A percentile compares a stretch with the other conserved stretches of the same genome.
Conservation (phyloP, 192 early-diverging fungal genomes). For the Podila clonocystis region DNA sequence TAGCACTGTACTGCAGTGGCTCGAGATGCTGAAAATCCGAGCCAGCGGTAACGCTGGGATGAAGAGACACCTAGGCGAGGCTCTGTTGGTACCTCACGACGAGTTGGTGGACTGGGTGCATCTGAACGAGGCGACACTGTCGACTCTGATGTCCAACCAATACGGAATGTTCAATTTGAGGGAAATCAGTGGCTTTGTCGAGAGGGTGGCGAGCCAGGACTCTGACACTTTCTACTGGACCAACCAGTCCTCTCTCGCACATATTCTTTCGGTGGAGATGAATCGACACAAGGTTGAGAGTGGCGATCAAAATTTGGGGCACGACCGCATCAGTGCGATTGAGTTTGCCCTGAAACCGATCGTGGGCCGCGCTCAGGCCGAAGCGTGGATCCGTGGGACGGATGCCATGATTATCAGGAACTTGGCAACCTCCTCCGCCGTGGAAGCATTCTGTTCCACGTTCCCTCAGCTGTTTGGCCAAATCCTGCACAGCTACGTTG, state of each 20-base stretch:
- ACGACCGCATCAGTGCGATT: background rate
- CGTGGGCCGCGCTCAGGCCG: conserved; percentile 16
- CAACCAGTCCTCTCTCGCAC: background rate
- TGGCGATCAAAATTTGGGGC: background rate
- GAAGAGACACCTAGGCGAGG: conserved; percentile 8
- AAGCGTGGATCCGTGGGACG: conserved; percentile 15
- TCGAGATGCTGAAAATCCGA: conserved; percentile 9
- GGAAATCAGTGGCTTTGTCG: conserved; percentile 23
- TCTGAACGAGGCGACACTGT: conserved; percentile 7
- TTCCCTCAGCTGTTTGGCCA: conserved; percentile 20
- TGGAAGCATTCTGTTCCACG: background rate
- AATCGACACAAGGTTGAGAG: background rate
- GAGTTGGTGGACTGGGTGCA: conserved; percentile 43
- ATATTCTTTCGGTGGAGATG: conserved; percentile 1
- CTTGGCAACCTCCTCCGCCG: background rate
- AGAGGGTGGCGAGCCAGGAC: conserved; percentile 16
- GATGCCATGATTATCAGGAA: conserved; percentile 18
- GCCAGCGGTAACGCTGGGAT: conserved; percentile 2
- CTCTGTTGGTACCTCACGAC: conserved; percentile 16
- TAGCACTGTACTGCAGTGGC: background rate
- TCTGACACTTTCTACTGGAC: conserved; percentile 30
- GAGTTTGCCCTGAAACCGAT: conserved; percentile 11
- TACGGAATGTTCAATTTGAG: conserved; percentile 5
- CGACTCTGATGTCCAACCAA: background rate
- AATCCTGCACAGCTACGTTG: conserved; percentile 10